Conservation (phyloP, 306 rosid genomes). For the Neltuma alba region DNA sequence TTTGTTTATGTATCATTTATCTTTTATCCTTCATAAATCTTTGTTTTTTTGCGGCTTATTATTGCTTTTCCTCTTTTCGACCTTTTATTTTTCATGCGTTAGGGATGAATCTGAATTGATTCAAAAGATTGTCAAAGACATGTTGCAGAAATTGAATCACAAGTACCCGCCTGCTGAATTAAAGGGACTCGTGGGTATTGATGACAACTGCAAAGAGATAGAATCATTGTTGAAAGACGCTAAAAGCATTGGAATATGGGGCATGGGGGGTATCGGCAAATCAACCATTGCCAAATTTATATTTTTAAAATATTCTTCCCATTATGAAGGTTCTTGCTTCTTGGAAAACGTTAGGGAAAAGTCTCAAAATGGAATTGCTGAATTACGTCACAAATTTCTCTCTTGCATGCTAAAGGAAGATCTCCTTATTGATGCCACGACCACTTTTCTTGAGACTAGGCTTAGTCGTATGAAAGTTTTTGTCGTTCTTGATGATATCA, state of each 20-base stretch:
- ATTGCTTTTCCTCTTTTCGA: not conserved
- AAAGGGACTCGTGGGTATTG: not conserved
- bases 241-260: conserved; percentile 8
- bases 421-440: not conserved
- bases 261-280: not conserved
- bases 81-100: too few relatives aligned
- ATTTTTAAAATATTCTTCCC: not conserved
- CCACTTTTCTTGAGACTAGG: not conserved
- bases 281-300: not conserved
- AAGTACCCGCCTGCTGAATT: not conserved
- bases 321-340: not conserved
- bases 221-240: not conserved
- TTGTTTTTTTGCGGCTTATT: not conserved
- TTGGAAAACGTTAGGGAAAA: not conserved
- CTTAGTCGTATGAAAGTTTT: not conserved
- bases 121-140: not conserved
- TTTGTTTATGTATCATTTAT: not conserved
- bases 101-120: not conserved
- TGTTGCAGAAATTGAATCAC: not conserved
- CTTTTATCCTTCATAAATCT: not conserved
- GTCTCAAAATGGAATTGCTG: not conserved
- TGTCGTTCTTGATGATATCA: not conserved
- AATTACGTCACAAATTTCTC: not conserved
- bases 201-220: not conserved
- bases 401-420: not conserved